Evolutionary conservation across 2,329 filamentous ascomycete species (phyloP), one percentile per base, ranked within the genome.

Genomic region (Colletotrichum brevisporum): DNA sequence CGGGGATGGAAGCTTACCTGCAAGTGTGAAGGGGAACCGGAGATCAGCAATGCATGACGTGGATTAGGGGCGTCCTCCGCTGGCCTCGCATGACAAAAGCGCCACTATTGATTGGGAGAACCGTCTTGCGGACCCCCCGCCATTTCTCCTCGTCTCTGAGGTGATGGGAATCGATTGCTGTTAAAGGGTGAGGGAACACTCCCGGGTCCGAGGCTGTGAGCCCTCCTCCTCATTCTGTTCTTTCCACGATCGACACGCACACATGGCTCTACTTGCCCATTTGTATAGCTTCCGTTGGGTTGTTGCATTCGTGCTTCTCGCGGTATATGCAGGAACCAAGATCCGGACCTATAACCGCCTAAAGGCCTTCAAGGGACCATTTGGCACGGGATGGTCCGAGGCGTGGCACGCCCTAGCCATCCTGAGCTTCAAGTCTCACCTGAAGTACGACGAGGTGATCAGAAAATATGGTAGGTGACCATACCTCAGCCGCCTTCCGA

Each of bases 391-490:
- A 0, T 70, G 63, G 63, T 63, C 50, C 6, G 67, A 70, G 1
- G 47, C 54, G 1, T 67, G 63, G 63, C 63, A 70, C 27, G 41
- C 16, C 6, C 58, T 59, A 52, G 64, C 67, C 6, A 48, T 70
- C 4, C 9, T 70, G 27, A 56, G 57, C 31, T 67, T 68, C 53
- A 68, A 63, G 43, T 67, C 67, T 2, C 67, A 70, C 21, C 48
- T 70, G n/a, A 48, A 67, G 41, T 70, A 70, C 13, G 53, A 70
- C 21, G 58, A 54, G 6, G 63, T 68, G 18, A 58, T 51, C 31
- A 58, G 26, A n/a, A 68, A 70, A 10, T 63, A 70, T n/a, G 64
- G 67, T 70, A 39, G 9, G 63, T 39, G 4, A 12, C 21, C 13
- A 2, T 18, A 21, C 5, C 41, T 27, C 13, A 21, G 13, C 6